Evolutionary conservation across 345 rosid species (phyloP), one percentile per base, ranked within the genome.

Genomic region (Pseudoturritis turrita): DNA sequence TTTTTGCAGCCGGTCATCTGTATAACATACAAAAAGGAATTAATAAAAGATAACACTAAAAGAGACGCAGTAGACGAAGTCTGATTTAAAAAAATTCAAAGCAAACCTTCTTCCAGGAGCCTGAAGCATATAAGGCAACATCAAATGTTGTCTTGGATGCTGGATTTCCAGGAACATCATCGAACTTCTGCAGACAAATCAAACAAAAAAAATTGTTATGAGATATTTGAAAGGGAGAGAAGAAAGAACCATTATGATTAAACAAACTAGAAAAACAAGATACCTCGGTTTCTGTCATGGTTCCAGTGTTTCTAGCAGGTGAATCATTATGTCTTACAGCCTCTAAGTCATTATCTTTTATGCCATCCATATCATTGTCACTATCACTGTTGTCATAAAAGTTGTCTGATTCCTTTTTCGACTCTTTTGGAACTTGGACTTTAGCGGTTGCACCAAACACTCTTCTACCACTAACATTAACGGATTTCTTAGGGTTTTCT

Each of bases 71-170:
- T n/a, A 40, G 29, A 58, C 18, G 2, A 50, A 44, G 44, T n/a
- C 47, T 35, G 35, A 40, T 55, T 33, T 25, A 4, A 63, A 6
- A 37, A 18, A 18, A 0, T 19, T 31, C 33, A 35, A 49, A 65
- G 22, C 44, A 37, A 49, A 91, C 96, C 92, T 91, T 94, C 83
- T 83, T 89, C 89, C 88, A 85, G 17, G 83, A 61, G 79, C 82
- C 90, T 15, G 96, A 82, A 46, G 83, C 89, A 66, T 87, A 86
- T 41, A 95, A 79, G 26, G 96, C 79, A 70, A 89, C 96, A 65
- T 91, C 96, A 74, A 82, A 84, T 33, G 99, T 83, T 70, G 91
- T 87, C 82, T 87, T 89, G n/a, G 83, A 80, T 70, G 85, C 87
- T 39, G 81, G 72, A 36, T 82, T 85, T 62, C 53, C 76, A 64